Evolutionary conservation across 2,329 filamentous ascomycete genomes (phyloP).

Genomic region (Neurospora sp.): DNA sequence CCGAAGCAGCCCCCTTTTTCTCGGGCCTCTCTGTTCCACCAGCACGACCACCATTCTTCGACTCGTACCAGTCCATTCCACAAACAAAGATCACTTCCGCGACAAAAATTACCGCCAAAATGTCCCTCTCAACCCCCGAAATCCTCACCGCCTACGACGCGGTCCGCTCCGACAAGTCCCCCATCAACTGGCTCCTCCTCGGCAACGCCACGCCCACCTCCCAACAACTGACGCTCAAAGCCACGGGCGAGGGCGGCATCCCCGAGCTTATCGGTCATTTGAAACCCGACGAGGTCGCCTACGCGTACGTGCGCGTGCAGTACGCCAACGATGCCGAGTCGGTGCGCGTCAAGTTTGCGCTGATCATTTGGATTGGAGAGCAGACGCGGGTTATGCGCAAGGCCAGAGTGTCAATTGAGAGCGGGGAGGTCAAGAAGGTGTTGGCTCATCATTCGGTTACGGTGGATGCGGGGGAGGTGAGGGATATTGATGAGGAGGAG

Average conservation of each 20-base stretch:
- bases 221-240: conserved; percentile 45
- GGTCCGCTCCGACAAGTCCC: conserved; percentile 56
- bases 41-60: too few species aligned
- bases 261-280: conserved; percentile 45
- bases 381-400: conserved; percentile 59
- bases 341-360: conserved; percentile 57
- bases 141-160: conserved; percentile 56
- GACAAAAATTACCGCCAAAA: neutral
- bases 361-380: conserved; percentile 60
- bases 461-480: conserved; percentile 50
- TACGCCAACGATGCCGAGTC: conserved; percentile 64
- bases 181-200: conserved; percentile 58
- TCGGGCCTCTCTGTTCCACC: too few species aligned
- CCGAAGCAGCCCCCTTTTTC: too few species aligned
- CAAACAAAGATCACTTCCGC: too few species aligned
- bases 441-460: conserved; percentile 57
- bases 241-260: conserved; percentile 52
- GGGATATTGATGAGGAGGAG: conserved; percentile 51
- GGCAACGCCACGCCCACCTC: conserved; percentile 46
- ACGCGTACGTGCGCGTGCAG: conserved; percentile 57
- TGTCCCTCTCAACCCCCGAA: conserved; percentile 32
- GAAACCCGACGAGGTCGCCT: conserved; percentile 52
- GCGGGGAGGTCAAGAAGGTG: conserved; percentile 53
- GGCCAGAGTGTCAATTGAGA: conserved; percentile 62
- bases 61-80: too few species aligned